These are phyloP conservation scores for Bothriochloa decipiens DNA, from an alignment of 176 grass and related monocot genomes.

Conservation along the genomic window DNA sequence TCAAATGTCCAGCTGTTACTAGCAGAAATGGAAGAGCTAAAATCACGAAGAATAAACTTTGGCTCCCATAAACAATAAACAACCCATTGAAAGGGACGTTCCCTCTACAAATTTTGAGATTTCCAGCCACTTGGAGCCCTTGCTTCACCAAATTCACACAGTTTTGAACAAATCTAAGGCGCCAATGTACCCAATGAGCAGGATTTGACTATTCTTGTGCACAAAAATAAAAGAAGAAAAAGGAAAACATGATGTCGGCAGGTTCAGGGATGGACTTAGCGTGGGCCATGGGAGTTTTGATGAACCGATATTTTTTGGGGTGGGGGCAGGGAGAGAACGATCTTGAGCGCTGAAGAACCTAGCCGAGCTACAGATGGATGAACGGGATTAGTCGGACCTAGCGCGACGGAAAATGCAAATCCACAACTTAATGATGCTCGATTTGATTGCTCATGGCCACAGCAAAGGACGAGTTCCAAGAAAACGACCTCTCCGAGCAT, in stretches of 20 bases:
- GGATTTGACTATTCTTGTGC: conserved; percentile 23
- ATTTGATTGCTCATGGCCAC: not conserved
- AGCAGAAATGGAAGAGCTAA: conserved; percentile 11
- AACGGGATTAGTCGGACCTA: not conserved
- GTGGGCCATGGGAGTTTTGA: not conserved
- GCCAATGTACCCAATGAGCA: not conserved
- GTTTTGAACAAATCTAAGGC: conserved; percentile 24
- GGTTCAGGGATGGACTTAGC: conserved; percentile 10
- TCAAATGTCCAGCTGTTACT: conserved; percentile 5
- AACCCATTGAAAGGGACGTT: conserved; percentile 14
- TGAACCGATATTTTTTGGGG: not conserved
- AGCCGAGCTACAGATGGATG: not conserved
- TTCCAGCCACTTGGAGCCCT: conserved; percentile 25
- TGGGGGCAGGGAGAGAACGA: not conserved
- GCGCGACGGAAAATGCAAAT: conserved; percentile 1
- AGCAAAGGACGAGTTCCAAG: not conserved
- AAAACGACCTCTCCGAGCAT: conserved; percentile 1
- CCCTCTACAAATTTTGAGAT: conserved; percentile 20
- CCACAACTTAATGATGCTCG: not conserved
- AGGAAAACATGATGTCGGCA: conserved; percentile 45
- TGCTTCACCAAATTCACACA: conserved; percentile 10
- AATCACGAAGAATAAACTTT: conserved; percentile 30
- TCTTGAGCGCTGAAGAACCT: not conserved
- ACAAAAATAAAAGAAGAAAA: not conserved
- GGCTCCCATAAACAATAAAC: conserved; percentile 21